Conservation (phyloP, 2,329 filamentous ascomycete genomes). For the Alternaria gaisen region DNA sequence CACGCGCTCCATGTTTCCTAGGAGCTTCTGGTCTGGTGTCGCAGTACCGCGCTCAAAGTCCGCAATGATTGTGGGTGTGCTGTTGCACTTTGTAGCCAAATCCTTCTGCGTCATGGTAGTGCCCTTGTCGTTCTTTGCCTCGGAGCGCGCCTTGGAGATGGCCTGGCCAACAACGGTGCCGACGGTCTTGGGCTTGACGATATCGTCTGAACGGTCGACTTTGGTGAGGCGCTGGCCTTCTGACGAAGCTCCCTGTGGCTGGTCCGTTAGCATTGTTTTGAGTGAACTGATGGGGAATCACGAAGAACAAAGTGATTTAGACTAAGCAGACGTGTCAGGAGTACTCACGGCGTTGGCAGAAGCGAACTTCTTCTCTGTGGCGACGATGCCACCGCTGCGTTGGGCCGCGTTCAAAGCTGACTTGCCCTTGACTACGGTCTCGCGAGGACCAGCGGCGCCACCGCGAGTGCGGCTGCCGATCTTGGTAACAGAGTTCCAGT, state of each 20-base stretch:
- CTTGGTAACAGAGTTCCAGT: conserved; percentile 91
- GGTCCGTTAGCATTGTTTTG: conserved; percentile 19
- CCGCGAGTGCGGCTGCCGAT: conserved; percentile 87
- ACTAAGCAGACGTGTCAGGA: background rate
- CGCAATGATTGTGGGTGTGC: conserved; percentile 78
- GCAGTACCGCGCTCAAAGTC: conserved; percentile 86
- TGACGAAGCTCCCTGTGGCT: conserved; percentile 49
- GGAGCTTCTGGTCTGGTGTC: conserved; percentile 82
- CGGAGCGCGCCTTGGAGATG: conserved; percentile 80
- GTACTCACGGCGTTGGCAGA: conserved; percentile 79
- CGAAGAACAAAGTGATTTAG: background rate
- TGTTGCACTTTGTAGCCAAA: conserved; percentile 87
- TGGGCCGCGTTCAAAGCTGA: conserved; percentile 87
- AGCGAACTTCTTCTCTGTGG: conserved; percentile 90
- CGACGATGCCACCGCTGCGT: conserved; percentile 77
- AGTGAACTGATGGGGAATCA: background rate
- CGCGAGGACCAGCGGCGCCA: conserved; percentile 72
- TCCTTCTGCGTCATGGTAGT: conserved; percentile 86
- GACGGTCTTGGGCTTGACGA: conserved; percentile 91
- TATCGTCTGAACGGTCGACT: conserved; percentile 96
- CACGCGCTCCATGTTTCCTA: conserved; percentile 79
- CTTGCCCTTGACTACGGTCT: conserved; percentile 90
- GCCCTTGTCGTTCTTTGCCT: conserved; percentile 79
- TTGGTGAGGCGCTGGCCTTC: conserved; percentile 98
- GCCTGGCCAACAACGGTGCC: conserved; percentile 81